These are phyloP conservation scores for Clavispora vitiphila DNA, from an alignment of 805 yeast species.

Conservation along the genomic window DNA sequence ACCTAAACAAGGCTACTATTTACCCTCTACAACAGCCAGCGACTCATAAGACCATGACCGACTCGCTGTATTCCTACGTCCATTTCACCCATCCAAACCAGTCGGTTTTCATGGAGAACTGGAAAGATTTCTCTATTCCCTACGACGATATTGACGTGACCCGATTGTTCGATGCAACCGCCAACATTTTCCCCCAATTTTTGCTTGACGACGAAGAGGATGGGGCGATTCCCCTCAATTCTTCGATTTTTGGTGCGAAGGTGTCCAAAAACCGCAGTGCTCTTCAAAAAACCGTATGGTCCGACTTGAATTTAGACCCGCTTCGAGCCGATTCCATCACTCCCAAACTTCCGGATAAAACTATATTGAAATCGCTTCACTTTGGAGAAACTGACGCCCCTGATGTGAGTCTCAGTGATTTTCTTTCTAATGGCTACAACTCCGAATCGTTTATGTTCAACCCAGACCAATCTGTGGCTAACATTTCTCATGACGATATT, in stretches of 20 bases:
- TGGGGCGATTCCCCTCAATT: conserved; percentile 32
- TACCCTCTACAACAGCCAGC: no score
- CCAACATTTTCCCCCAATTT: conserved; percentile 31
- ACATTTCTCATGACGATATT: conserved; percentile 25
- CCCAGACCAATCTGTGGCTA: conserved; percentile 24
- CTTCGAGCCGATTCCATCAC: conserved; percentile 16
- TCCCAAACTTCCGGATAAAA: conserved; percentile 22
- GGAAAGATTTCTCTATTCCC: conserved; percentile 37
- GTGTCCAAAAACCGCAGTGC: conserved; percentile 28
- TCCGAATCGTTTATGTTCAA: conserved; percentile 13
- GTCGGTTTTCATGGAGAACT: conserved; percentile 36
- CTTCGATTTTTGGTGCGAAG: conserved; percentile 36
- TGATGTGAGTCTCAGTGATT: conserved; percentile 26
- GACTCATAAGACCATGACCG: conserved; percentile 3
- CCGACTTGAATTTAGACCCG: conserved; percentile 27
- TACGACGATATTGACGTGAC: conserved; percentile 40
- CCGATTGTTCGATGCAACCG: conserved; percentile 32
- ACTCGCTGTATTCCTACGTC: conserved; percentile 22
- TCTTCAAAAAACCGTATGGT: conserved; percentile 31
- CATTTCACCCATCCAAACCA: conserved; percentile 37
- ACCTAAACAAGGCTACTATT: no score
- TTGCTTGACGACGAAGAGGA: conserved; percentile 37
- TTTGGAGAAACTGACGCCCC: conserved; percentile 12
- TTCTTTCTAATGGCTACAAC: conserved; percentile 29
- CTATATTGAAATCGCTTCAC: conserved; percentile 27